These are phyloP conservation scores for Abortiporus biennis DNA, from an alignment of 1,284 basidiomycete genomes.

Conservation along the genomic window DNA sequence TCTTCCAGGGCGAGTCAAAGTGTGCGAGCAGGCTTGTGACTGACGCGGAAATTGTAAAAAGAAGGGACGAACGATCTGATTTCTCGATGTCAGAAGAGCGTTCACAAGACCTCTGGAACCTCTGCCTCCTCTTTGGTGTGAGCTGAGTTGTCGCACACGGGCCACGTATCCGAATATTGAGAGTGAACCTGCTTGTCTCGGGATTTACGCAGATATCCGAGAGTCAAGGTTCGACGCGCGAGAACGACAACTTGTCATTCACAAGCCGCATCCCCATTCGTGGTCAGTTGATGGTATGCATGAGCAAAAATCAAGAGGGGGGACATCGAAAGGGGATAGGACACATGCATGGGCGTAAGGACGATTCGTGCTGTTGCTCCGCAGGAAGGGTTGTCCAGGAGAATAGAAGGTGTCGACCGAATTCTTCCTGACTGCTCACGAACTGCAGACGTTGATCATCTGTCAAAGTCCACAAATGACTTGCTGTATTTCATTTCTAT, in stretches of 20 bases:
- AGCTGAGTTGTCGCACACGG: background rate
- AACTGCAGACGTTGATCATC: too few species aligned
- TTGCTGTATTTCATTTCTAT: too few species aligned
- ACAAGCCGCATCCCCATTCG: too few species aligned
- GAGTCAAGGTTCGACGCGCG: constrained; percentile 2
- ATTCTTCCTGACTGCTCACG: too few species aligned
- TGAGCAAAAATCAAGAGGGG: background rate
- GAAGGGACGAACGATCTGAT: background rate
- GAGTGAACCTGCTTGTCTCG: background rate
- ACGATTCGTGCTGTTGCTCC: too few species aligned
- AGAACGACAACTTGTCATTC: too few species aligned
- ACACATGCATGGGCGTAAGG: too few species aligned
- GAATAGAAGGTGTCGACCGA: too few species aligned
- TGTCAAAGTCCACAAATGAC: too few species aligned
- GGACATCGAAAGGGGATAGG: background rate
- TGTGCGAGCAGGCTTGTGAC: background rate
- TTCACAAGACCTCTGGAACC: constrained; percentile 1
- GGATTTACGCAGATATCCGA: constrained; percentile 1
- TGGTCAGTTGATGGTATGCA: too few species aligned
- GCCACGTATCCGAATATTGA: background rate
- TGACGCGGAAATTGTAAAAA: background rate
- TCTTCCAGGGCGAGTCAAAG: background rate
- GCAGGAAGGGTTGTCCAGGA: too few species aligned
- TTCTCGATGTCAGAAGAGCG: background rate
- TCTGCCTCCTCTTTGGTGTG: background rate